Evolutionary conservation across 1,284 basidiomycete species (phyloP).

Genomic region (Trichosporon inkin): DNA sequence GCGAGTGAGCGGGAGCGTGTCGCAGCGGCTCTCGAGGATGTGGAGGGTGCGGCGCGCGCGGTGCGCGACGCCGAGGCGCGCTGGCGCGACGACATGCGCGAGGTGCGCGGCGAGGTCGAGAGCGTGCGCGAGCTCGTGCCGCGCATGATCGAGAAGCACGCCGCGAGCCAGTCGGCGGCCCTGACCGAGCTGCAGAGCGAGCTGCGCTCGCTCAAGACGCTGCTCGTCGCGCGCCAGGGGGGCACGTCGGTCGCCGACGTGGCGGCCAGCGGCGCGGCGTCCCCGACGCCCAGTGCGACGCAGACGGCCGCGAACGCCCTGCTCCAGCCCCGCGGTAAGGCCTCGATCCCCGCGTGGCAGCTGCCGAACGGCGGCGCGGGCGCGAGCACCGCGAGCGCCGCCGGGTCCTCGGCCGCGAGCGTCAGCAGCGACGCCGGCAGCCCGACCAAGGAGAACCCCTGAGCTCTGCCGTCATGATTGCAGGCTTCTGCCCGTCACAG

Average conservation of each 20-base stretch:
- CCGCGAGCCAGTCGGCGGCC: conserved; percentile 67
- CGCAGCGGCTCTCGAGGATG: conserved; percentile 70
- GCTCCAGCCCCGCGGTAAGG: conserved; percentile 56
- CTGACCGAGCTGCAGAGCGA: conserved; percentile 74
- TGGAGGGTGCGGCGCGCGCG: conserved; percentile 58
- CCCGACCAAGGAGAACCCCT: conserved; percentile 21
- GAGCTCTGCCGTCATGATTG: background rate
- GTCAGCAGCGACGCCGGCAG: conserved; percentile 17
- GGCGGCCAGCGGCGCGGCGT: conserved; percentile 52
- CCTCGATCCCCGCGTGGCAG: conserved; percentile 78
- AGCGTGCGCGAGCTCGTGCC: conserved; percentile 73
- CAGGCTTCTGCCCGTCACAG: no score
- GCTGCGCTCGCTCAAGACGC: conserved; percentile 87
- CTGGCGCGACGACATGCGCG: conserved; percentile 84
- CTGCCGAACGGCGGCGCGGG: conserved; percentile 50
- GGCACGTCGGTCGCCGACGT: conserved; percentile 26
- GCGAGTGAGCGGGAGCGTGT: conserved; percentile 78
- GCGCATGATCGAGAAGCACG: conserved; percentile 93
- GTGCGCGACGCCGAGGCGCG: conserved; percentile 58
- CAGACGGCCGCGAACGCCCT: conserved; percentile 43
- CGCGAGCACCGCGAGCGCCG: conserved; percentile 8
- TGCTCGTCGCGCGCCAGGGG: conserved; percentile 72
- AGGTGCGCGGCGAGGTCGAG: conserved; percentile 85
- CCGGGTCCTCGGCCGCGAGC: background rate
- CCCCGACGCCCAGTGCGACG: conserved; percentile 23